A percentile compares a stretch with the other conserved stretches of the same genome.
These are phyloP conservation scores for Solanum aculeatissimum DNA, from an alignment of 305 asterid species.

Conservation along the genomic window DNA sequence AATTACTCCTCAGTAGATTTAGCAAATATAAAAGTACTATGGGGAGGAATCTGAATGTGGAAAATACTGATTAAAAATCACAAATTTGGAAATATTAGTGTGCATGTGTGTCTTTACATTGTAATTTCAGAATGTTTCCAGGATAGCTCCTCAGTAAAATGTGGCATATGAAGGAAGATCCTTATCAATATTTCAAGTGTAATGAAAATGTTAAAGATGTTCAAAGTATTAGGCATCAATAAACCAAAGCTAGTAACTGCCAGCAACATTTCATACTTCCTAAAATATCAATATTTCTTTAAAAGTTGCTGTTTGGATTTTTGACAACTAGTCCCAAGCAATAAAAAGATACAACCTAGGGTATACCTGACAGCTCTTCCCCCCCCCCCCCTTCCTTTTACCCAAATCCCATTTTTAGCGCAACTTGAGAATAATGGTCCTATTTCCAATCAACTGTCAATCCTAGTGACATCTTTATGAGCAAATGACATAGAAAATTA, in stretches of 20 bases:
- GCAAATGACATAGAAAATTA: background rate
- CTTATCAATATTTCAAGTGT: background rate
- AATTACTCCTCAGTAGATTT: background rate
- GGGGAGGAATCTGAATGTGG: background rate
- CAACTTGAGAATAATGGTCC: background rate
- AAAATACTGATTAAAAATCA: background rate
- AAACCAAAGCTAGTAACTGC: background rate
- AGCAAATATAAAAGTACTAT: background rate
- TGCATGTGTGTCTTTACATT: background rate
- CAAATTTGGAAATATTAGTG: background rate
- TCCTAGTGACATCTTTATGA: background rate
- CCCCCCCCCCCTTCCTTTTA: background rate
- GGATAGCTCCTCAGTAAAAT: background rate
- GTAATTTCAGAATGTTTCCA: background rate
- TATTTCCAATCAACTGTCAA: background rate
- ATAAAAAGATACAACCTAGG: background rate
- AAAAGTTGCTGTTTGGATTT: background rate
- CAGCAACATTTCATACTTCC: background rate
- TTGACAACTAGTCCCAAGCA: background rate
- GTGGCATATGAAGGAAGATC: background rate
- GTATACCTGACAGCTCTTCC: background rate
- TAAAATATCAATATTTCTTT: background rate
- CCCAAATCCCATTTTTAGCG: background rate
- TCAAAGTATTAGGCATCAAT: background rate
- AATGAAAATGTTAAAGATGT: background rate